These are phyloP conservation scores for Cyberlindnera xylosilytica DNA, from an alignment of 805 yeast species.

Conservation along the genomic window DNA sequence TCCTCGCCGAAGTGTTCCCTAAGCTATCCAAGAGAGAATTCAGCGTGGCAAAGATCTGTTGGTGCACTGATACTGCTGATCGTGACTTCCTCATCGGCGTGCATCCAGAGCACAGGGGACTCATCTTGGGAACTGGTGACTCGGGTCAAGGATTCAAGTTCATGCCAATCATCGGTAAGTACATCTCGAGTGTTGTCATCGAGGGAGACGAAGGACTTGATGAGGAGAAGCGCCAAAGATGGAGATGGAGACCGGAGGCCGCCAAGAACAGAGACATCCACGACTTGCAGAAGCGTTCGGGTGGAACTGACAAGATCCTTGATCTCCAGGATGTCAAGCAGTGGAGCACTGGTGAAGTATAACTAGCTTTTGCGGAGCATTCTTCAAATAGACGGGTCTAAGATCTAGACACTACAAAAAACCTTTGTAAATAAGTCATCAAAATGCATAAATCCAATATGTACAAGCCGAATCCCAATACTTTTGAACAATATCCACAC, in stretches of 20 bases:
- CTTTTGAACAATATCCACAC: not conserved
- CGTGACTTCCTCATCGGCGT: conserved; percentile 31
- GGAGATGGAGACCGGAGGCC: conserved; percentile 37
- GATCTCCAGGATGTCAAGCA: conserved; percentile 27
- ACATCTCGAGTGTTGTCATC: conserved; percentile 29
- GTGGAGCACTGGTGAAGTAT: conserved; percentile 24
- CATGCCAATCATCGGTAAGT: conserved; percentile 35
- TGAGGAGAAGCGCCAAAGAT: conserved; percentile 24
- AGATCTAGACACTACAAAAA: no score
- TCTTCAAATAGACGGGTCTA: no score
- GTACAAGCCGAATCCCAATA: not conserved
- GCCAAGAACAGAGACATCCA: conserved; percentile 27
- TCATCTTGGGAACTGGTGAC: conserved; percentile 35
- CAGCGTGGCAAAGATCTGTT: conserved; percentile 30
- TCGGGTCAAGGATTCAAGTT: conserved; percentile 37
- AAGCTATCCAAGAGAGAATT: conserved; percentile 30
- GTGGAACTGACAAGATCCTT: conserved; percentile 29
- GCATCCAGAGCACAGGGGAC: conserved; percentile 28
- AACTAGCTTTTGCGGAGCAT: no score
- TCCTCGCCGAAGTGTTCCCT: conserved; percentile 33
- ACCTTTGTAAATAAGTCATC: no score
- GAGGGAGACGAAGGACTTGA: conserved; percentile 30
- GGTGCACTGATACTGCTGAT: conserved; percentile 38
- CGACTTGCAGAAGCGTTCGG: conserved; percentile 27
- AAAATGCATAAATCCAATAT: not conserved